Base-by-base conservation (phyloP, 768 basidiomycete species). In the Macrolepiota fuliginosa region DNA sequence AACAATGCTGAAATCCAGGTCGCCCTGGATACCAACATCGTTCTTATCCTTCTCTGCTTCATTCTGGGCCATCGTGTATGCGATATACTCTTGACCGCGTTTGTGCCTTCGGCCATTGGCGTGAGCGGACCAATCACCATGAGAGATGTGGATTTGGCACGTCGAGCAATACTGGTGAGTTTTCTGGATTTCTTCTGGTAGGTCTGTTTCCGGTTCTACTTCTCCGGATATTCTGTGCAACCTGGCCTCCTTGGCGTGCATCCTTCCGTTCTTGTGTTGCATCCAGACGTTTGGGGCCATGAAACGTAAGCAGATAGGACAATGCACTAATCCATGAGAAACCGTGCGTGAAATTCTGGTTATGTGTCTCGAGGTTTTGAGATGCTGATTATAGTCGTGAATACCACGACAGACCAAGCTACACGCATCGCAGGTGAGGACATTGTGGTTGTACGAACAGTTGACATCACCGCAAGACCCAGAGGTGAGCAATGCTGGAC, bases 21-120 rank as follows among this genome's bases (percentile, higher is more conserved):
- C 70, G 1, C 78, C 79, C 3, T 73, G 69, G 2, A 88, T 70
- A 0, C 68, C 64, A 10, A 87, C 70, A 1, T 81, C 83, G 52
- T 86, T 73, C 54, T 83, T 83, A 63, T 87, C 84, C 40, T 76
- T 77, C 56, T 84, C 81, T 0, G 84, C 81, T 45, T 83, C 82
- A 17, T 82, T 80, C 9, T 84, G 60, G 0, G 77, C 80, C 2
- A 74, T 70, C 35, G 74, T 73, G 63, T 80, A 81, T 1, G 50
- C 19, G 3, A 32, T 45, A 35, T 54, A 49, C 4, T 54, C 3
- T 36, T 42, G 5, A 11, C 50, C 22, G 22, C 29, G 36, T 19
- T 54, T 29, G 22, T 53, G 58, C 29, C 19, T 42, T n/a, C 19
- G 17, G n/a, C 25, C 47, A 12, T 37, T 45, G 19, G 11, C 40